phyloP scores from a whole-genome alignment of 1,139 yeast species.

The Pichia cactophila region DNA sequence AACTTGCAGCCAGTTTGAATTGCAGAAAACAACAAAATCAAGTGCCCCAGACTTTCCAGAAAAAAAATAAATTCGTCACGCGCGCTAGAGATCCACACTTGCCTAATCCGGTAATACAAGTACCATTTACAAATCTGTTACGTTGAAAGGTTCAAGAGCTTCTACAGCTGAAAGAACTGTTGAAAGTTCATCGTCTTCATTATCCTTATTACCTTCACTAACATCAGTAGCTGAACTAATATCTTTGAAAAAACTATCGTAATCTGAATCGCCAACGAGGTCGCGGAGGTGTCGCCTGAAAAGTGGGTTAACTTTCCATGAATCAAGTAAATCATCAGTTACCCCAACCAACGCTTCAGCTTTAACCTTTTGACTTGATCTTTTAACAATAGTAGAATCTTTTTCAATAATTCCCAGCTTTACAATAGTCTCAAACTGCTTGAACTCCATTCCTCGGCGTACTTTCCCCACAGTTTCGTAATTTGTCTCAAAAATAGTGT shows the following conservation, averaged over 20 bases:
- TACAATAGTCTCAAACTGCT: constrained; percentile 19
- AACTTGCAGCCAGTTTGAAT: neutral
- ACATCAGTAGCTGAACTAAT: neutral
- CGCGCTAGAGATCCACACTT: neutral
- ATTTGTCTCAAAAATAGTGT: constrained; percentile 22
- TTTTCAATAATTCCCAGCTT: constrained; percentile 9
- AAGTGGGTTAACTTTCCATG: neutral
- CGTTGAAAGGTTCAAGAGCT: neutral
- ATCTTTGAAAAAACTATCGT: neutral
- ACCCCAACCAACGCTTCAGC: neutral
- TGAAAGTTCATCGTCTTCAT: neutral
- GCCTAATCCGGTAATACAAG: neutral
- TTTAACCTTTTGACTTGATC: too few relatives aligned
- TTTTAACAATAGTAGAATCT: neutral
- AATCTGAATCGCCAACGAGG: neutral
- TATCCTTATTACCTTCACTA: neutral
- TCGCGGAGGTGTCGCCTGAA: neutral
- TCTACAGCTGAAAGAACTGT: neutral
- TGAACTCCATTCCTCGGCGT: constrained; percentile 22
- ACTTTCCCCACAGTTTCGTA: constrained; percentile 15
- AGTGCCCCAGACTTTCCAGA: neutral
- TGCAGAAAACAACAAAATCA: too few relatives aligned
- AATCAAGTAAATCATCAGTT: neutral
- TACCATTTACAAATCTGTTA: neutral
- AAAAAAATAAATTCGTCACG: neutral